Base-by-base conservation (phyloP, 1,284 basidiomycete species). In the Hymenochaete sp. region DNA sequence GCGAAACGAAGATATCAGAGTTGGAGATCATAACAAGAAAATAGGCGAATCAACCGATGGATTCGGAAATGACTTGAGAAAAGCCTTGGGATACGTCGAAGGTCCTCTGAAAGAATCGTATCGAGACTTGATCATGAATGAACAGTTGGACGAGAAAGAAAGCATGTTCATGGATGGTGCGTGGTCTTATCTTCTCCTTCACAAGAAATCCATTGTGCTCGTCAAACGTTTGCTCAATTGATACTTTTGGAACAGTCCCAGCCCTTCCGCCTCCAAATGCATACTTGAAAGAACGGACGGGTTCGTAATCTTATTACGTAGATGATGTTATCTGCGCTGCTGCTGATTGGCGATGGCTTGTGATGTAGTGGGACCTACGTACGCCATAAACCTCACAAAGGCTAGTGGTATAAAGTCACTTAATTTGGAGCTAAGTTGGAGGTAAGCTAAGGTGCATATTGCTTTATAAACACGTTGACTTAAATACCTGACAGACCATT, bases 361-460 rank as follows among this genome's bases (percentile, higher is more conserved):
- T n/a, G n/a, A n/a, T n/a, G n/a, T n/a, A n/a, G n/a, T n/a, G n/a
- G n/a, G n/a, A n/a, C n/a, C n/a, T n/a, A n/a, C n/a, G n/a, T n/a
- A n/a, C n/a, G 11, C 45, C 8, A 26, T 37, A 28, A 73, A 67
- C 46, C 53, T 82, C 50, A 71, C 67, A 58, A 73, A 72, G 48
- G 70, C 66, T n/a, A 75, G 73, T 53, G 81, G 80, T 1, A 59
- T 76, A 13, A 71, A 74, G 48, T 67, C 79, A 9, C 64, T 84
- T 5, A 68, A 70, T 27, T 63, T 84, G 16, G 68, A 73, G 37
- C 62, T 86, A 38, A 77, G 77, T n/a, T 85, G 82, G 82, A 68
- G 73, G 82, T 82, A 44, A 40, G 71, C 57, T 26, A 38, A 5
- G 42, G 47, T 48, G 57, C 16, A 29, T 44, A 13, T 41, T 33